Conservation (phyloP, 2,329 filamentous ascomycete species). For the Stagonosporopsis chrysanthemi region DNA sequence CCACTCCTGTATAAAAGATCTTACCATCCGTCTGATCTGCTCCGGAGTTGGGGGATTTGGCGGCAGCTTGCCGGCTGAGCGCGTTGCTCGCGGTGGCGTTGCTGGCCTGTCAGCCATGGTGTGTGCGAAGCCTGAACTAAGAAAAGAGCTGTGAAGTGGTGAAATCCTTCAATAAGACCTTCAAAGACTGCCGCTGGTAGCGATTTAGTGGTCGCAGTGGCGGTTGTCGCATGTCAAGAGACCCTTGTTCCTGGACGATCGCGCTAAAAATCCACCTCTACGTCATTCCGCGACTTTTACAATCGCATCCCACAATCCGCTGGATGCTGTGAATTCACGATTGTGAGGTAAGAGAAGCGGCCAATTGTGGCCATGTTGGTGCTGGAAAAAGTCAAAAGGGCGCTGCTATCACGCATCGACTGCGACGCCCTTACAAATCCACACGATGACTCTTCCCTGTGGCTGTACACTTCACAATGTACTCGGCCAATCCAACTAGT, state of each 20-base stretch:
- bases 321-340: not conserved
- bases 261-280: conserved; percentile 37
- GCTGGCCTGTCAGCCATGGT: conserved; percentile 53
- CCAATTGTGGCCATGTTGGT: not conserved
- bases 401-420: conserved; percentile 16
- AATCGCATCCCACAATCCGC: conserved; percentile 16
- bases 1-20: not conserved
- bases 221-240: conserved; percentile 27
- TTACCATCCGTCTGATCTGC: conserved; percentile 65
- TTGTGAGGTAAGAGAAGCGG: not conserved
- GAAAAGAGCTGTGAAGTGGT: too few species aligned
- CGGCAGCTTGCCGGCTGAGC: conserved; percentile 51
- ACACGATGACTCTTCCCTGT: conserved; percentile 45
- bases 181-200: not conserved
- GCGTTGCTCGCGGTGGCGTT: conserved; percentile 57
- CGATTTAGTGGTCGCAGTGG: conserved; percentile 9
- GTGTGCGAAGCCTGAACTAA: not conserved
- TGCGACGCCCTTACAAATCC: conserved; percentile 43
- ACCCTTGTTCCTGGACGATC: conserved; percentile 33
- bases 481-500: conserved; percentile 5
- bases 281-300: conserved; percentile 20
- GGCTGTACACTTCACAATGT: conserved; percentile 37
- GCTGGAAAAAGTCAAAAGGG: conserved; percentile 23
- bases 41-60: conserved; percentile 65
- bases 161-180: not conserved